Evolutionary conservation across 306 rosid genomes (phyloP).

Genomic region (Oxytropis ochrocephala): DNA sequence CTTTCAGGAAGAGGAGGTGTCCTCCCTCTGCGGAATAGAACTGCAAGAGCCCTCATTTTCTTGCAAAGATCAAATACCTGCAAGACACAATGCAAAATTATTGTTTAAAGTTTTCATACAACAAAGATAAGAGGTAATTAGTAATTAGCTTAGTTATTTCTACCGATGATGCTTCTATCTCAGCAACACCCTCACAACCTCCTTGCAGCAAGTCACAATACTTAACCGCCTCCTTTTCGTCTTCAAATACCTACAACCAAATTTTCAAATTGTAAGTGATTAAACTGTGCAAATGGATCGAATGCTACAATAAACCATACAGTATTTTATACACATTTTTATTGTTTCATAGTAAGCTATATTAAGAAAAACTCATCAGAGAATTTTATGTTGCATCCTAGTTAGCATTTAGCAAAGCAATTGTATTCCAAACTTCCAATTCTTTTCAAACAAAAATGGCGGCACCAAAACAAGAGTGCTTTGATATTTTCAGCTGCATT

Average conservation of each 20-base stretch:
- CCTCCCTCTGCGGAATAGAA: conserved; percentile 85
- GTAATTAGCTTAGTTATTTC: conserved; percentile 15
- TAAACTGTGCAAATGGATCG: neutral
- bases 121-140: neutral
- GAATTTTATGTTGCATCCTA: neutral
- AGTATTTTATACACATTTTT: neutral
- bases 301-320: neutral
- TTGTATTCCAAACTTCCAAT: neutral
- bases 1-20: conserved; percentile 92
- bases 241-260: conserved; percentile 75
- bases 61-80: conserved; percentile 86
- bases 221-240: conserved; percentile 81
- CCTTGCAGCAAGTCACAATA: conserved; percentile 92
- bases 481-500: neutral
- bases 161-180: conserved; percentile 95
- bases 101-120: neutral
- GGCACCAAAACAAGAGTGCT: neutral
- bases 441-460: neutral
- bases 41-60: conserved; percentile 92
- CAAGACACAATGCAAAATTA: conserved; percentile 6
- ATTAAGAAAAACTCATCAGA: neutral
- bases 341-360: neutral
- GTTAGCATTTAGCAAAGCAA: neutral
- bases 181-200: conserved; percentile 97
- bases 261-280: neutral